These are phyloP conservation scores for Agrostemma githago DNA, from an alignment of 148 eudicot species.

Conservation along the genomic window DNA sequence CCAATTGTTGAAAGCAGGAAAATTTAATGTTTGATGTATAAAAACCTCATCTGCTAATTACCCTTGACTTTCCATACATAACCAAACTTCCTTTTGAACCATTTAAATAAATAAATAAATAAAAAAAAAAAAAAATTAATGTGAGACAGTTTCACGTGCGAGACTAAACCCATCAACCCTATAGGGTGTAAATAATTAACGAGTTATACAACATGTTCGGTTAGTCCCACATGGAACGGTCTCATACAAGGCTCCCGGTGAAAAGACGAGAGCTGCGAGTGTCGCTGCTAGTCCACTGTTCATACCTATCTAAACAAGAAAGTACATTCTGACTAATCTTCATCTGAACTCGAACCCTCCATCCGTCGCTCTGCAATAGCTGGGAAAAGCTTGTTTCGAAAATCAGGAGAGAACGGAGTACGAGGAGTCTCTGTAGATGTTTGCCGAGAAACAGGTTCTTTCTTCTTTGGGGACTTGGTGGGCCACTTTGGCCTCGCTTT, in stretches of 20 bases:
- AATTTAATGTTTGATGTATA: too few species aligned
- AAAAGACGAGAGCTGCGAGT: neutral
- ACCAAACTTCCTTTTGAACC: neutral
- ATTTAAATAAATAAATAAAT: too few species aligned
- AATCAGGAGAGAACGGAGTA: constrained; percentile 36
- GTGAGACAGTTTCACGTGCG: neutral
- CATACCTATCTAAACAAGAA: constrained; percentile 19
- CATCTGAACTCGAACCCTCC: constrained; percentile 65
- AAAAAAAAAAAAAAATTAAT: neutral
- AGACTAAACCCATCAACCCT: neutral
- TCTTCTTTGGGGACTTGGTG: constrained; percentile 26
- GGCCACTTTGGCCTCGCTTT: constrained; percentile 46
- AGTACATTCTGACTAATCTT: constrained; percentile 30
- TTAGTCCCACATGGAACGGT: too few species aligned
- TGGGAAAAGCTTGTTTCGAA: constrained; percentile 39
- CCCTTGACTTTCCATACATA: neutral
- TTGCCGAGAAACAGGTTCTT: constrained; percentile 34
- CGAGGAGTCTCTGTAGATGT: constrained; percentile 35
- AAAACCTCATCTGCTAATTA: too few species aligned
- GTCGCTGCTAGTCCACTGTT: neutral
- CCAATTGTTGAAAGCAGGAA: too few species aligned
- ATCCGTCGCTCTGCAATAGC: constrained; percentile 40
- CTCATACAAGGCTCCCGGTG: neutral
- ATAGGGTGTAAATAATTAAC: too few species aligned
- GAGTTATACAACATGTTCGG: neutral